Conservation (phyloP, 176 grass and related monocot genomes). For the bread wheat (Triticum aestivum) region IWGSC_CS_RefSeq_v2.1 NC_057797.1:762662982-762663481, state of each 20-base stretch:
- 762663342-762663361: constrained; percentile 49
- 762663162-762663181: constrained; percentile 74
- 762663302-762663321: constrained; percentile 72
- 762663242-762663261: constrained; percentile 61
- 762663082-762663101: constrained; percentile 49
- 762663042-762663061: constrained; percentile 47
- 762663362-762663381: constrained; percentile 50
- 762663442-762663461: constrained; percentile 42
- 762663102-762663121: constrained; percentile 77
- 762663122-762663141: constrained; percentile 28
- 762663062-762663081: constrained; percentile 96
- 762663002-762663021: constrained; percentile 67
- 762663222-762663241: constrained; percentile 29
- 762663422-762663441: constrained; percentile 67
- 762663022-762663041: constrained; percentile 34
- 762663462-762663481: constrained; percentile 82
- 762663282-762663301: constrained; percentile 97
- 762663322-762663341: constrained; percentile 42
- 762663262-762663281: constrained; percentile 82
- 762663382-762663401: constrained; percentile 66
- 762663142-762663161: constrained; percentile 32
- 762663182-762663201: constrained; percentile 77
- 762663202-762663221: constrained; percentile 38
- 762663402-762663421: constrained; percentile 96
- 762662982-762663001: constrained; percentile 47